A percentile compares a stretch with the other conserved stretches of the same genome.
Evolutionary conservation across 805 yeast genomes (phyloP).

Genomic region (Hanseniaspora taiwanica): DNA sequence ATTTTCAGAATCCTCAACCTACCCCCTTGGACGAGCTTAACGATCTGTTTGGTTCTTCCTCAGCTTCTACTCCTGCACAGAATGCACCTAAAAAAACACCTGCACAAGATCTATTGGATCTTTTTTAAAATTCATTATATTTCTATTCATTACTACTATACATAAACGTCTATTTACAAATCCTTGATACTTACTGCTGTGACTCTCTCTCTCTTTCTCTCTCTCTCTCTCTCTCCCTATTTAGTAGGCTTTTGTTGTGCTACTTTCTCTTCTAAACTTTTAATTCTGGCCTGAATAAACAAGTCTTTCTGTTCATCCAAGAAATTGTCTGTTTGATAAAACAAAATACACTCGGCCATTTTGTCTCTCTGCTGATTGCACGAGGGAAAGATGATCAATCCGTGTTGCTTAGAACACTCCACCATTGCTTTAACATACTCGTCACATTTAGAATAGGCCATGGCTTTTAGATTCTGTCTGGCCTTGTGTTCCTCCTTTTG

Average conservation of each 20-base stretch:
- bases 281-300: background rate
- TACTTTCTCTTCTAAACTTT: too few relatives aligned
- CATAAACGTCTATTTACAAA: too few relatives aligned
- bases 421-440: slow-evolving; percentile 53
- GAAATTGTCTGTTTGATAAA: slow-evolving; percentile 46
- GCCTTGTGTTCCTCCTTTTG: slow-evolving; percentile 68
- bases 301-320: slow-evolving; percentile 56
- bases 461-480: slow-evolving; percentile 54
- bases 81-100: slow-evolving; percentile 3
- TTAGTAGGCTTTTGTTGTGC: too few relatives aligned
- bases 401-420: slow-evolving; percentile 49
- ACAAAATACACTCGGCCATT: slow-evolving; percentile 50
- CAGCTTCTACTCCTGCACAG: slow-evolving; percentile 9
- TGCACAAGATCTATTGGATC: slow-evolving; percentile 4
- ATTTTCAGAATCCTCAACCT: slow-evolving; percentile 10
- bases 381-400: slow-evolving; percentile 51
- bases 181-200: too few relatives aligned
- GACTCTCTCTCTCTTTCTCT: too few relatives aligned
- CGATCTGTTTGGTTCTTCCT: slow-evolving; percentile 48
- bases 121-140: background rate
- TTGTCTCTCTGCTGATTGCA: slow-evolving; percentile 47
- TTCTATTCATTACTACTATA: too few relatives aligned
- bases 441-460: slow-evolving; percentile 55
- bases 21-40: slow-evolving; percentile 60
- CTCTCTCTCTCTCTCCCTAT: too few relatives aligned